A percentile compares a stretch with the other conserved stretches of the same genome.
Evolutionary conservation across 495 filamentous ascomycete species (phyloP).

Genomic region (Podospora pseudoanserina): DNA sequence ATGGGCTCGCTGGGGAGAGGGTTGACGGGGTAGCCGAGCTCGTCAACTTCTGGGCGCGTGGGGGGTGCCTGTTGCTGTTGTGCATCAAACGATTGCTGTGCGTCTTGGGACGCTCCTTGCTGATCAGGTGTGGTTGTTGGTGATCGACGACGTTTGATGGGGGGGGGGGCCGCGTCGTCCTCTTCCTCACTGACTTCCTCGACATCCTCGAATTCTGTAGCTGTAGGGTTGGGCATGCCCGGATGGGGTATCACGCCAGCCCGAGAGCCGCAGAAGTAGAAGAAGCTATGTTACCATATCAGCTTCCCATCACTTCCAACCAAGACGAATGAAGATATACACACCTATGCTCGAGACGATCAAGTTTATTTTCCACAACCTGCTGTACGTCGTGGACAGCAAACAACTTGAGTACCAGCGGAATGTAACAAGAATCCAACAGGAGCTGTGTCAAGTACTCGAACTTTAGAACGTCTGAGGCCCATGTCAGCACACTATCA

Average conservation of each 20-base stretch:
- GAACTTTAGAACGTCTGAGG: conserved; percentile 83
- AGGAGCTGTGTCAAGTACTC: conserved; percentile 93
- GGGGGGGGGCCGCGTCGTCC: conserved; percentile 81
- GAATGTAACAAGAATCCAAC: conserved; percentile 90
- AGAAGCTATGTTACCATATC: conserved; percentile 59
- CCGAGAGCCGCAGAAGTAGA: conserved; percentile 71
- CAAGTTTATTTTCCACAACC: conserved; percentile 77
- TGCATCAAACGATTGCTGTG: conserved; percentile 5
- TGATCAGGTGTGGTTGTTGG: conserved; percentile 31
- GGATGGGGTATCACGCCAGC: conserved; percentile 31
- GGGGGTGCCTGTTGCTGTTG: conserved; percentile 39
- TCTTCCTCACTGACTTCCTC: conserved; percentile 30
- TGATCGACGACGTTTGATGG: conserved; percentile 60
- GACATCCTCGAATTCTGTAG: conserved; percentile 32
- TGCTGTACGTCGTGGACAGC: conserved; percentile 88
- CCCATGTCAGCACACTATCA: not conserved
- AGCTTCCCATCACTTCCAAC: not conserved
- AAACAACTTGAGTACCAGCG: conserved; percentile 86
- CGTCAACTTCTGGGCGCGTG: conserved; percentile 77
- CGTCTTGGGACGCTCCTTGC: not conserved
- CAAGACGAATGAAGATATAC: not conserved
- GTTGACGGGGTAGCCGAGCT: conserved; percentile 71
- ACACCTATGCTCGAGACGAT: conserved; percentile 78
- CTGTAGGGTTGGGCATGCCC: conserved; percentile 22
- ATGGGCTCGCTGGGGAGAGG: conserved; percentile 70